phyloP scores from a whole-genome alignment of 345 rosid species.

The Gossypium stocksii region DNA sequence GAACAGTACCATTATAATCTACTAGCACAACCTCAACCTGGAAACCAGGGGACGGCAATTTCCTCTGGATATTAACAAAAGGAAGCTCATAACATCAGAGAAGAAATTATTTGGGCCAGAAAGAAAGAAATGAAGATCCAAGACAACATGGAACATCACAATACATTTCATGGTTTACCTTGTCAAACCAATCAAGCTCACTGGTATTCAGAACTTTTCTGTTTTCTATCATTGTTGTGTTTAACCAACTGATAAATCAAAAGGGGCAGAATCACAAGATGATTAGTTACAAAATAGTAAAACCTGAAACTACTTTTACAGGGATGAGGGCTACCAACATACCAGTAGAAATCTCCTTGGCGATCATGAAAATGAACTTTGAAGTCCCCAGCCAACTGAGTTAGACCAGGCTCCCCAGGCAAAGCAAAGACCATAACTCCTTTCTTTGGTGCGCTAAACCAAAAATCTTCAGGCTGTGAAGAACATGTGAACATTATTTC shows the following conservation, averaged over 20 bases:
- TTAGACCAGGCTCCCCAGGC: conserved; percentile 85
- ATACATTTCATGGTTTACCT: conserved; percentile 36
- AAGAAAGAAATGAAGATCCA: conserved; percentile 6
- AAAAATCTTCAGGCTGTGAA: conserved; percentile 73
- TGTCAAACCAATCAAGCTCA: conserved; percentile 76
- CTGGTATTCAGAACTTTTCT: conserved; percentile 54
- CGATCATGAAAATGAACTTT: conserved; percentile 86
- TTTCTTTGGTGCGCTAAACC: conserved; percentile 89
- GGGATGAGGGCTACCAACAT: conserved; percentile 21
- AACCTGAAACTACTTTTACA: conserved; percentile 2
- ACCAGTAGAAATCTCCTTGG: conserved; percentile 95
- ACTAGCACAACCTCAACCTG: conserved; percentile 73
- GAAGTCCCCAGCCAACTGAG: conserved; percentile 75
- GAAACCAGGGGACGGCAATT: conserved; percentile 81
- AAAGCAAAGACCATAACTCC: conserved; percentile 86
- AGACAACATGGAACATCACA: background rate
- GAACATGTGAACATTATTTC: background rate
- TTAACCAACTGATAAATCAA: conserved; percentile 57
- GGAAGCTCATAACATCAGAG: conserved; percentile 2
- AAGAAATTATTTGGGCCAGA: background rate
- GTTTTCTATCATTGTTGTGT: conserved; percentile 81
- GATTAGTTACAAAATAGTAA: conserved; percentile 8
- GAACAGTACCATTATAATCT: conserved; percentile 37
- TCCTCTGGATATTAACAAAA: conserved; percentile 46
- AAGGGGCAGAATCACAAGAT: conserved; percentile 4